Conservation (phyloP, 2,329 filamentous ascomycete species). For the Phoma sp. region DNA sequence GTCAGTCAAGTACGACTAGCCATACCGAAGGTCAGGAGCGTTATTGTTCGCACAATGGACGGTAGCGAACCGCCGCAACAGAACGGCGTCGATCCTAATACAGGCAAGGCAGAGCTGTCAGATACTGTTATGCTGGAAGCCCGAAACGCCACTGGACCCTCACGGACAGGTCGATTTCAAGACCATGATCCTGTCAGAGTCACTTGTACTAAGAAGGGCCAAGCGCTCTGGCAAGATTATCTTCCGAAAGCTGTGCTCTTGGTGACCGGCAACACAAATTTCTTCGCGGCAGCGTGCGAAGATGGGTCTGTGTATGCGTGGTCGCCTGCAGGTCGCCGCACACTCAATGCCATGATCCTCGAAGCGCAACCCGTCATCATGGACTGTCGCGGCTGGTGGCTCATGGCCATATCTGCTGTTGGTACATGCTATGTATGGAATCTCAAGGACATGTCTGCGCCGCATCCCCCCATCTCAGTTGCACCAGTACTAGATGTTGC, state of each 20-base stretch:
- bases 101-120: slow-evolving; percentile 58
- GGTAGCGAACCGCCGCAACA: slow-evolving; percentile 58
- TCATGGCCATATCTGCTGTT: slow-evolving; percentile 86
- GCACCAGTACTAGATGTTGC: slow-evolving; percentile 89
- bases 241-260: slow-evolving; percentile 86
- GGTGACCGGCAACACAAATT: slow-evolving; percentile 84
- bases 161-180: slow-evolving; percentile 64
- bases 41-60: slow-evolving; percentile 83
- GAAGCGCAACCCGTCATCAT: slow-evolving; percentile 94
- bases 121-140: slow-evolving; percentile 82
- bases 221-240: slow-evolving; percentile 91
- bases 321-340: slow-evolving; percentile 86
- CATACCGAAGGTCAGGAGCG: slow-evolving; percentile 82
- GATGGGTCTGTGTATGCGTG: slow-evolving; percentile 89
- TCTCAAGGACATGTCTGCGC: slow-evolving; percentile 78
- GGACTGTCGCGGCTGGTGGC: slow-evolving; percentile 86
- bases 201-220: slow-evolving; percentile 78
- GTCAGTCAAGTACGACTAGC: slow-evolving; percentile 85
- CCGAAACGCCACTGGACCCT: slow-evolving; percentile 73
- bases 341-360: slow-evolving; percentile 82
- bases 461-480: slow-evolving; percentile 87
- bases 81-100: slow-evolving; percentile 52
- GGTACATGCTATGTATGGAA: slow-evolving; percentile 96
- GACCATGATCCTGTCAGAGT: slow-evolving; percentile 83
- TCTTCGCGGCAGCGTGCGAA: slow-evolving; percentile 93